Evolutionary conservation across 164 flowering plant genomes (phyloP).

Genomic region (Aristolochia californica): DNA sequence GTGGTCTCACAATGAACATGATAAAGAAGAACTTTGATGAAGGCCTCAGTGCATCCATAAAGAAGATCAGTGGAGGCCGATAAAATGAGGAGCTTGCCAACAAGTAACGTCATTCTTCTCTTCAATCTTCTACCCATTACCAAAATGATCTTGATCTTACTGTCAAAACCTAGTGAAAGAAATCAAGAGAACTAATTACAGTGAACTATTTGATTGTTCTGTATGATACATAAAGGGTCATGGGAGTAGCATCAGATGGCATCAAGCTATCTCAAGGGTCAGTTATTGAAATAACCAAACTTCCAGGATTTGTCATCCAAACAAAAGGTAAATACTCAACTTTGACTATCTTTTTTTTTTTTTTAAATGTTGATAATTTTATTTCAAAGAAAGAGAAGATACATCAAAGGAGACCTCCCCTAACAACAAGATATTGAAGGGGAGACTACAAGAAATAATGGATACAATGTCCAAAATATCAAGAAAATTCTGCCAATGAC

Average conservation of each 20-base stretch:
- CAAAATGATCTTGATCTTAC: too few relatives aligned
- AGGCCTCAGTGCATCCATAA: conserved; percentile 43
- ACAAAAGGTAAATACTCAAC: conserved; percentile 30
- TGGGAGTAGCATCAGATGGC: conserved; percentile 43
- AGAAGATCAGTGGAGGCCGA: conserved; percentile 41
- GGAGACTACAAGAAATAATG: too few relatives aligned
- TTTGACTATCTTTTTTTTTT: too few relatives aligned
- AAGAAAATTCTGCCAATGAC: too few relatives aligned
- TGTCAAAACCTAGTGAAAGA: too few relatives aligned
- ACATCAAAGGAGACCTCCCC: too few relatives aligned
- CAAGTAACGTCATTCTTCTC: conserved; percentile 17
- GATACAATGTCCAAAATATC: too few relatives aligned
- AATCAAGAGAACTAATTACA: too few relatives aligned
- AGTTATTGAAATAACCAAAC: conserved; percentile 37
- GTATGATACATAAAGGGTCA: conserved; percentile 24
- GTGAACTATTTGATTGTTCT: neutral
- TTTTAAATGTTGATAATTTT: too few relatives aligned
- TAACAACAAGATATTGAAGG: too few relatives aligned
- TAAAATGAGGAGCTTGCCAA: conserved; percentile 43
- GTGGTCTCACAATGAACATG: conserved; percentile 44
- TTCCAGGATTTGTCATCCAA: conserved; percentile 44
- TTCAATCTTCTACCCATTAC: neutral
- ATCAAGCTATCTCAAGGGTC: conserved; percentile 50
- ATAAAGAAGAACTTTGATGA: conserved; percentile 47
- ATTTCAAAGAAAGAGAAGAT: too few relatives aligned